A percentile compares a stretch with the other conserved stretches of the same genome.
Evolutionary conservation across 768 basidiomycete genomes (phyloP).

Genomic region (Mrakia gelida): DNA sequence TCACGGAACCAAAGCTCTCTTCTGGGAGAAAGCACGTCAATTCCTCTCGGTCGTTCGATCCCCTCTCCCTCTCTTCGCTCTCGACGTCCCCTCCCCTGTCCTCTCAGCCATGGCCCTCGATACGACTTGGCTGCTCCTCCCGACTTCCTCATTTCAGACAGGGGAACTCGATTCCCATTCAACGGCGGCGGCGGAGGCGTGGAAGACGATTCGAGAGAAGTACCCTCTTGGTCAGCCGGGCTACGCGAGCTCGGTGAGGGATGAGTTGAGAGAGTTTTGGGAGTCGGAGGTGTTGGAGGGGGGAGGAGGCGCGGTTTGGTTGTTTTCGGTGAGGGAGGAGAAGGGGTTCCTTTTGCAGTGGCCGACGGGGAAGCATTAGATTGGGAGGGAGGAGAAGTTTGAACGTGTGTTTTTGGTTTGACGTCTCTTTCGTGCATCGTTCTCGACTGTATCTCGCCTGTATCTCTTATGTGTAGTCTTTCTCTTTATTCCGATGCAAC

Average conservation of each 20-base stretch:
- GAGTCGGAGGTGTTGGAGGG: background rate
- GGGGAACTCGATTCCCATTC: background rate
- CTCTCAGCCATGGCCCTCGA: slow-evolving; percentile 26
- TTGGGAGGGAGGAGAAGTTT: background rate
- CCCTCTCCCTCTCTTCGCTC: slow-evolving; percentile 20
- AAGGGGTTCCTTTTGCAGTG: slow-evolving; percentile 15
- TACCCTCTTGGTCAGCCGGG: background rate
- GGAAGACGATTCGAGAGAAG: slow-evolving; percentile 23
- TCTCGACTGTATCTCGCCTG: background rate
- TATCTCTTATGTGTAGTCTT: no score
- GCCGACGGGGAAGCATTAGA: slow-evolving; percentile 17
- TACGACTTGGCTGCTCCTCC: slow-evolving; percentile 12
- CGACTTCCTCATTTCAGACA: background rate
- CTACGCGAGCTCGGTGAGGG: slow-evolving; percentile 24
- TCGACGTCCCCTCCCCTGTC: slow-evolving; percentile 14
- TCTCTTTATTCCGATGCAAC: no score
- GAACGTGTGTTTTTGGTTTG: background rate
- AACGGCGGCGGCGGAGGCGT: background rate
- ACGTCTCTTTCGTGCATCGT: no score
- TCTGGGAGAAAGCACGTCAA: slow-evolving; percentile 23
- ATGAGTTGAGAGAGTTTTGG: slow-evolving; percentile 25
- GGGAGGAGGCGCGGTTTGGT: background rate
- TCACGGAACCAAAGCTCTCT: slow-evolving; percentile 17
- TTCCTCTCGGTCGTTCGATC: slow-evolving; percentile 16
- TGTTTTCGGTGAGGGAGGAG: slow-evolving; percentile 17